Base-by-base conservation (phyloP, 257 asterid species). In the Solanum rostratum region DNA sequence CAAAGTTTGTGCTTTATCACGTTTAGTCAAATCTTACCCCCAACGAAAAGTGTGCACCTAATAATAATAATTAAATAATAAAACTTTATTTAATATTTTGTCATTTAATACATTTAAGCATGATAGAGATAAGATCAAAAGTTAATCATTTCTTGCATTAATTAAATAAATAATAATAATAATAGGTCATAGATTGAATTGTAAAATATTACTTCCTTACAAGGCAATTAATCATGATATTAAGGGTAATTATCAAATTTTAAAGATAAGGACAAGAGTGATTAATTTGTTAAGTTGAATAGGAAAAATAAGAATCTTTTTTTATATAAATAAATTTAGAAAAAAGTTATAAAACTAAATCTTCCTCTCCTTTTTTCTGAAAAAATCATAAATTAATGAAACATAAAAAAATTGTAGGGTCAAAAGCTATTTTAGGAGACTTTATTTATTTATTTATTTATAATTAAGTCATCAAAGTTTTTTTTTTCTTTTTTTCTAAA, bases 11-110 rank as follows among this genome's bases (percentile, higher is more conserved):
- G 82, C 82, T 78, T 46, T 3, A 13, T 37, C 82, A 50, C 27
- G 82, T 49, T 65, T 78, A 78, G 82, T 78, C 82, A 78, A 78
- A 78, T 78, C 82, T 78, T 78, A 78, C 82, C 82, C 46, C 43
- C 82, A 78, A 78, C 63, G 82, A 78, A 78, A 78, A 78, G 82
- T 78, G 63, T 78, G 63, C 82, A 78, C 82, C 45, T 27, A 49
- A 76, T 78, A 22, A 45, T 16, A 66, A 74, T 11, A 73, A 46
- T 7, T 3, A 62, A 62, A 53, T 53, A 63, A 22, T 22, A 3
- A 66, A 65, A 27, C 10, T 62, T 65, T 33, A 49, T 49, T 76
- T 24, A 14, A 74, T 76, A 78, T 78, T 78, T 78, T 78, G 82
- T 45, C 27, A 78, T 78, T 78, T 50, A 78, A 43, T 33, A 74